Base-by-base conservation (phyloP, 305 asterid species). In the Fraxinus sp. region DNA sequence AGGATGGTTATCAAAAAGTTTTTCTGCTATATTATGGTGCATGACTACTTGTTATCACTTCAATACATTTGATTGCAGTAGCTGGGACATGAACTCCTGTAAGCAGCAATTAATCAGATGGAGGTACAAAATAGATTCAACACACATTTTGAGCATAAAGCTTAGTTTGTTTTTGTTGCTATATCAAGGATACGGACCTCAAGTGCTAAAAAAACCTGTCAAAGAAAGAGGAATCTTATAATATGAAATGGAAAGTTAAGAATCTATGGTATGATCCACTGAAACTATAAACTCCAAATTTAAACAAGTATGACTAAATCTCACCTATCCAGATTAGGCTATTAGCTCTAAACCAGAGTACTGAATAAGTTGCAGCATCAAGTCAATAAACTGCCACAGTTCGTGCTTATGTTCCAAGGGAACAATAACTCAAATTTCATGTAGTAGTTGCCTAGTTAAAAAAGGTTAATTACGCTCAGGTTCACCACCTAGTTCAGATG, bases 81-180 rank as follows among this genome's bases (percentile, higher is more conserved):
- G 18, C 75, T 28, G 75, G 75, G 74, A 26, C 75, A 26, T 68
- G 74, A 13, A 70, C 41, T 70, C 75, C 75, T 30, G 75, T 70
- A 30, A 70, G 75, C 75, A 70, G 20, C 41, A 26, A 30, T 13
- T 22, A 14, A 70, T 70, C 36, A 14, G 39, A 24, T 66, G 74
- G 35, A 70, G 41, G 20, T 70, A 26, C 39, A 13, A 70, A 70
- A 70, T 28, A 30, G 75, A 70, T 70, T 57, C 41, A 10, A 13
- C 7, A 14, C 75, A 70, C 75, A 70, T 70, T 70, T 14, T 70
- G 75, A 30, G 1, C 1, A 68, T 28, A 68, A 68, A 68, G 37
- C 74, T 9, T 28, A 26, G 37, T 68, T 16, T 68, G 36, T 9
- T 68, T 28, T 24, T 26, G 37, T 66, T 26, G 74, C 18, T 26